Evolutionary conservation across 2,329 filamentous ascomycete genomes (phyloP).

Genomic region (Periconia macrospinosa): DNA sequence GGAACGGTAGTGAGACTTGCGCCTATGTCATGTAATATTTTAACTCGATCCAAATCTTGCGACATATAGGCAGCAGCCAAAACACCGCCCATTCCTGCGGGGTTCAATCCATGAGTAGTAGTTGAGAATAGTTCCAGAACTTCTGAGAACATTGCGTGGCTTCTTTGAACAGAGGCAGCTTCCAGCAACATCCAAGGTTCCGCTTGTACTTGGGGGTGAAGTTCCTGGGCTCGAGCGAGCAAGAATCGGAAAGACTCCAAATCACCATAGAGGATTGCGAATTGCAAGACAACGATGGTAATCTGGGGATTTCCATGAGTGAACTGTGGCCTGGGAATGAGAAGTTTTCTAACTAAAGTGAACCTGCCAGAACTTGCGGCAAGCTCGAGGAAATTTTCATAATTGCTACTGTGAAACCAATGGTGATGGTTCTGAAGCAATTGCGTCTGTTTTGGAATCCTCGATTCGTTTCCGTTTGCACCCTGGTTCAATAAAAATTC

Average conservation of each 20-base stretch:
- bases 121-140: background rate
- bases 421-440: background rate
- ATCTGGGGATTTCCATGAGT: background rate
- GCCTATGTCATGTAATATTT: background rate
- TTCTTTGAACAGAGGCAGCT: background rate
- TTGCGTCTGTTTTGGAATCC: background rate
- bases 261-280: background rate
- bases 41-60: background rate
- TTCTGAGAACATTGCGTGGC: background rate
- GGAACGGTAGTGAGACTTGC: background rate
- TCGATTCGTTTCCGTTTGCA: background rate
- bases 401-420: background rate
- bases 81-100: background rate
- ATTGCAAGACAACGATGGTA: background rate
- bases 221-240: background rate
- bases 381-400: background rate
- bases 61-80: background rate
- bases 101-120: background rate
- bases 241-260: background rate
- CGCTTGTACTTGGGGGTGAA: background rate
- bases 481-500: background rate
- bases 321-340: background rate
- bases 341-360: background rate
- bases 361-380: background rate
- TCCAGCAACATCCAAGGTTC: conserved; percentile 8